A percentile compares a stretch with the other conserved stretches of the same genome.
Conservation (phyloP, 2,329 filamentous ascomycete species). For the Rhytidhysteron rufulum region DNA sequence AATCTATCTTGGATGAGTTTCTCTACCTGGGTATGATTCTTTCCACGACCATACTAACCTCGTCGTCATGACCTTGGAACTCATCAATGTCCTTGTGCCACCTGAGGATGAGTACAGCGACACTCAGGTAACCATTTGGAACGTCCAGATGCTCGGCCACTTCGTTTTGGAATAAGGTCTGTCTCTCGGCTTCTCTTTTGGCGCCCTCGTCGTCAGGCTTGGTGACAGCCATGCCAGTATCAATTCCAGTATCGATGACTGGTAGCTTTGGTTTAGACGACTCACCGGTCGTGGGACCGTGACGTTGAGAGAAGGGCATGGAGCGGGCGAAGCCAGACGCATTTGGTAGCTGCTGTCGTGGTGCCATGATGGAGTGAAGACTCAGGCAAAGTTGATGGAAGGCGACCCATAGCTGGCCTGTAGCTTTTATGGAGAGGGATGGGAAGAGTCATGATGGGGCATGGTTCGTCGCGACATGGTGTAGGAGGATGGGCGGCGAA, state of each 20-base stretch:
- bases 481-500: neutral
- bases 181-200: conserved; percentile 9
- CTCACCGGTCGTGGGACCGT: neutral
- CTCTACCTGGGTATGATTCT: neutral
- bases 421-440: neutral
- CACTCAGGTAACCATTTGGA: conserved; percentile 20
- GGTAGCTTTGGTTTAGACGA: neutral
- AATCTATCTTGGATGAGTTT: conserved; percentile 4
- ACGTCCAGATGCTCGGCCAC: conserved; percentile 13
- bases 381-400: neutral
- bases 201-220: conserved; percentile 6
- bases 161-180: conserved; percentile 14
- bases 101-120: conserved; percentile 21
- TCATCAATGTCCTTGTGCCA: conserved; percentile 22
- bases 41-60: conserved; percentile 7
- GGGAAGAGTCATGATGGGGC: neutral
- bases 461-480: neutral
- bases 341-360: neutral
- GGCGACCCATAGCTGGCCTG: neutral
- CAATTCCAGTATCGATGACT: neutral
- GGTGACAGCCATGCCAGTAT: neutral
- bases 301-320: neutral
- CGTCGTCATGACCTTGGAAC: conserved; percentile 10
- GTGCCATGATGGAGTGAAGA: neutral
- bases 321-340: neutral